Evolutionary conservation across 2,329 filamentous ascomycete species (phyloP), one percentile per base, ranked within the genome.

Genomic region (Fusarium coicis): DNA sequence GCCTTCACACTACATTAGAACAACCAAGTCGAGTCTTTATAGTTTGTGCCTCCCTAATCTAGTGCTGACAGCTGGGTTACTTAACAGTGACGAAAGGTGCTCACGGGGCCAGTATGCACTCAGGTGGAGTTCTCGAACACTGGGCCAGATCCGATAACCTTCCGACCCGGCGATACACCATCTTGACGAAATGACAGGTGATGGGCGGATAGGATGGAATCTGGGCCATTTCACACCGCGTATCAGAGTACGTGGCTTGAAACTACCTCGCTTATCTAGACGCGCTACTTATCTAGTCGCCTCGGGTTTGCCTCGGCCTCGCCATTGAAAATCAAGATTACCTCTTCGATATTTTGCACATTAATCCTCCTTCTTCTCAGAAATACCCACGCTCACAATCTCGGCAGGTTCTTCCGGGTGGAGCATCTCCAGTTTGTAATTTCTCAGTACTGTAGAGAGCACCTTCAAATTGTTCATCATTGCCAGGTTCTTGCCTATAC

Each of bases 31-130:
- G 2, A 16, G 34, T 16, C 10, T 49, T 49, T 23, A 32, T 50
- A 32, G 10, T 18, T 32, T 2, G 0, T 2, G 4, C 1, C 18
- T 4, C 18, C 2, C 11, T 30, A 26, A 5, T 9, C 7, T 14
- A 9, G 21, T 23, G 10, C 30, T 23, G 5, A 32, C 2, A 14
- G 3, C 28, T 7, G 2, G 2, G 18, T 10, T 23, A 7, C 2
- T 16, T 14, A 23, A 9, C 1, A n/a, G 9, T 18, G 10, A n/a
- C 8, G 5, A 18, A 6, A 32, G 7, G 15, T 7, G 21, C 3
- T 34, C 34, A 16, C 15, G 15, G 15, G 34, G 14, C 14, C 34
- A 34, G 14, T 14, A 16, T 34, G 32, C 14, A 34, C 16, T 7
- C 34, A 16, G 15, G 34, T 34, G 9, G 2, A 34, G 32, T 21